A percentile compares a stretch with the other conserved stretches of the same genome.
phyloP scores from a whole-genome alignment of 306 rosid species.

The Quillaja saponaria region DNA sequence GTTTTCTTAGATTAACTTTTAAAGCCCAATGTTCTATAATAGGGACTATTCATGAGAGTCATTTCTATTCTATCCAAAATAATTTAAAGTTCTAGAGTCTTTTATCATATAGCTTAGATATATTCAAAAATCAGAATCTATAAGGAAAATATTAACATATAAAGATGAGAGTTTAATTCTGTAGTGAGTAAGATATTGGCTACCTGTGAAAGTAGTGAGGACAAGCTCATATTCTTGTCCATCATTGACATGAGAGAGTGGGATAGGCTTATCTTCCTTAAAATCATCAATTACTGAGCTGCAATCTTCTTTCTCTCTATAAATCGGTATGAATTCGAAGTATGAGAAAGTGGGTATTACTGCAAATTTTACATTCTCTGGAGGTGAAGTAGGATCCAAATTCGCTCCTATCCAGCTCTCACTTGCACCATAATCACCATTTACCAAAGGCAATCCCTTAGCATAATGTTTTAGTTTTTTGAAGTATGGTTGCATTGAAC shows the following conservation, averaged over 20 bases:
- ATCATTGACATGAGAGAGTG: slow-evolving; percentile 63
- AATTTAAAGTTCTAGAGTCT: not conserved
- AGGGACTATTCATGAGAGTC: slow-evolving; percentile 12
- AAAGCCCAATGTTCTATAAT: not conserved
- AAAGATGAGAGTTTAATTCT: too few species aligned
- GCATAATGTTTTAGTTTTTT: slow-evolving; percentile 77
- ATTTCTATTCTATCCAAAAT: not conserved
- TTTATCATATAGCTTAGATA: slow-evolving; percentile 2
- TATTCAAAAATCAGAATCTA: not conserved
- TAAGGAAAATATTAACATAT: not conserved
- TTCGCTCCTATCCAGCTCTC: slow-evolving; percentile 98
- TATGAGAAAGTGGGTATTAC: slow-evolving; percentile 87
- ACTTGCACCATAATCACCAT: slow-evolving; percentile 93
- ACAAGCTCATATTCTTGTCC: slow-evolving; percentile 88
- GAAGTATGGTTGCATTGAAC: slow-evolving; percentile 82
- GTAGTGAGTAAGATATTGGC: too few species aligned
- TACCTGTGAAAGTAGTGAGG: slow-evolving; percentile 93
- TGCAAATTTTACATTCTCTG: slow-evolving; percentile 76
- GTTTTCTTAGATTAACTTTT: not conserved
- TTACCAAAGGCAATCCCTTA: slow-evolving; percentile 65
- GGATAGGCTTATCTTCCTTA: slow-evolving; percentile 72
- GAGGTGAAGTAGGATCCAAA: slow-evolving; percentile 70
- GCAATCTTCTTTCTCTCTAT: slow-evolving; percentile 40
- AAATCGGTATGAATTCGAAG: slow-evolving; percentile 88
- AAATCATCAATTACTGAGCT: slow-evolving; percentile 51